Evolutionary conservation across 75 land plant genomes (phyloP), one percentile per base, ranked within the genome.

Genomic region (Picea sitchensis): DNA sequence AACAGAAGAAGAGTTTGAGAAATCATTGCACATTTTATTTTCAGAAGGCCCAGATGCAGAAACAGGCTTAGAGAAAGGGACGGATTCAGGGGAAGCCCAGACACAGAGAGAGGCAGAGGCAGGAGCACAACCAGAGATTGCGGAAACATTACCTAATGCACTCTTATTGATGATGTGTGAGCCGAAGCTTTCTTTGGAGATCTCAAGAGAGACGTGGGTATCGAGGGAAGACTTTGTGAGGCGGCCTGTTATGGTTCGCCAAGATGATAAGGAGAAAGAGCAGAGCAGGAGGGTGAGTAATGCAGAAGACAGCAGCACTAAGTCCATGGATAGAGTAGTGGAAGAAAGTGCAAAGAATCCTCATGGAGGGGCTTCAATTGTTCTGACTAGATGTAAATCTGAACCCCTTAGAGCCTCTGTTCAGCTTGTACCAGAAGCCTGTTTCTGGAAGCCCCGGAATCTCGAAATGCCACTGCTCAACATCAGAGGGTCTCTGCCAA

Each of bases 151-250:
- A 56, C 85, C 85, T 36, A 78, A 83, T 57, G 81, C 82, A 41
- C 75, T 83, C 2, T 67, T 92, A 57, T 76, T 89, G 85, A 92
- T 92, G 88, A 80, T 83, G 91, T 85, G 80, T 64, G 93, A 92
- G 82, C 93, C 93, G 11, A 92, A 92, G 77, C 85, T 92, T 8
- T 92, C 93, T 5, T 86, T 92, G 93, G 91, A 92, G 84, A 91
- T 92, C 44, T 89, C 90, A 26, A 87, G 82, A 76, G 93, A 92
- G 73, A 92, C 93, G 0, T 92, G 91, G 93, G 93, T 92, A 12
- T 82, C 88, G 51, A 85, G 79, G 60, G 82, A 82, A 2, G 93
- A 92, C 82, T 89, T 92, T 79, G 60, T 80, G 44, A 31, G 81
- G 60, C 71, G 78, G 82, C 77, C 73, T 76, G 30, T 82, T 87